These are phyloP conservation scores for Alternaria tenuissima DNA, from an alignment of 2,329 filamentous ascomycete species.

Conservation along the genomic window DNA sequence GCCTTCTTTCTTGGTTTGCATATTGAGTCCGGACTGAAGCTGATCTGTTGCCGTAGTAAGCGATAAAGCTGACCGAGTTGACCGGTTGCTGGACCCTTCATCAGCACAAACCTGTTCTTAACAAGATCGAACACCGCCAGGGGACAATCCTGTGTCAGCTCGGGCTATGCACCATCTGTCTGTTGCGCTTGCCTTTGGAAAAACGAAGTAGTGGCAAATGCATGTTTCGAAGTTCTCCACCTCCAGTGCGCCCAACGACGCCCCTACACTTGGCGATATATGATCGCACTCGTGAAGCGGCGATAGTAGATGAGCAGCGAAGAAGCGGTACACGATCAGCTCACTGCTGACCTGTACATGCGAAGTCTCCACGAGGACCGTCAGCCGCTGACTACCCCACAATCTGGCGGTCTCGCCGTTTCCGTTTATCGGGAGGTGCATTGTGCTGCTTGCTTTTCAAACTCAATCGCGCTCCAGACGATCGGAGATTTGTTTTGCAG, in stretches of 20 bases:
- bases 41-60: background rate
- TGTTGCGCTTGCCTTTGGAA: background rate
- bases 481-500: conserved; percentile 16
- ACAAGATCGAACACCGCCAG: background rate
- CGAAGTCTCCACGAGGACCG: conserved; percentile 17
- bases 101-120: conserved; percentile 11
- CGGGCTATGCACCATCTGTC: background rate
- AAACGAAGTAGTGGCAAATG: background rate
- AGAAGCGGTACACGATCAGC: conserved; percentile 14
- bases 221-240: background rate
- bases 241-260: background rate
- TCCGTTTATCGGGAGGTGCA: conserved; percentile 14
- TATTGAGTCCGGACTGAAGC: background rate
- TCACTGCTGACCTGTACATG: conserved; percentile 17
- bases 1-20: background rate
- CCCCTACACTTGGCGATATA: background rate
- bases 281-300: background rate
- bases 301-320: conserved; percentile 5
- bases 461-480: conserved; percentile 13
- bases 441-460: conserved; percentile 18
- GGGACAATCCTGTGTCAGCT: background rate
- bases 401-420: conserved; percentile 28
- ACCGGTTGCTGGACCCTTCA: conserved; percentile 14
- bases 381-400: conserved; percentile 30
- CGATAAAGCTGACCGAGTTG: conserved; percentile 1